phyloP scores from a whole-genome alignment of 1,284 basidiomycete species.

The Stereum hirsutum region DNA sequence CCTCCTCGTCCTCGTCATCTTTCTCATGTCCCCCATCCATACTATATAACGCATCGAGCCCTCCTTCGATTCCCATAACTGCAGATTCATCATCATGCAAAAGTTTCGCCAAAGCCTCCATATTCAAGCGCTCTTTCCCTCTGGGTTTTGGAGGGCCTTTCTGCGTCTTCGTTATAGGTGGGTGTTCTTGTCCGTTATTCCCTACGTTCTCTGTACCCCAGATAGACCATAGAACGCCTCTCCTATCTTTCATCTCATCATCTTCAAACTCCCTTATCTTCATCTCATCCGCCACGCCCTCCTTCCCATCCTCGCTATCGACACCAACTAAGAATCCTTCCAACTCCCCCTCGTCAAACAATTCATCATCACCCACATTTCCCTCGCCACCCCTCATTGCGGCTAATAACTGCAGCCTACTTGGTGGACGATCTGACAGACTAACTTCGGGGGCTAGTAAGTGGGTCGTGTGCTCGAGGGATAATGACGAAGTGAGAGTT shows the following conservation, averaged over 20 bases:
- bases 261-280: conserved; percentile 6
- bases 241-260: conserved; percentile 10
- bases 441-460: conserved; percentile 39
- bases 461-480: conserved; percentile 26
- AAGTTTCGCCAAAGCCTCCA: too few species aligned
- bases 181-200: too few species aligned
- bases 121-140: too few species aligned
- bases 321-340: conserved; percentile 30
- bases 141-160: too few species aligned
- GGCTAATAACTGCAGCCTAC: conserved; percentile 53
- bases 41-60: too few species aligned
- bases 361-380: conserved; percentile 31
- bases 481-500: conserved; percentile 11
- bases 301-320: conserved; percentile 10
- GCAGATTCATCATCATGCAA: too few species aligned
- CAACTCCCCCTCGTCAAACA: conserved; percentile 33
- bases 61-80: too few species aligned
- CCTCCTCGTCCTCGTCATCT: too few species aligned
- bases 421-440: conserved; percentile 28
- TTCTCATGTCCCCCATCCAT: too few species aligned
- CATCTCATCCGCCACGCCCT: conserved; percentile 1
- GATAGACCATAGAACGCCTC: conserved; percentile 9
- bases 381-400: conserved; percentile 39
- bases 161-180: too few species aligned
- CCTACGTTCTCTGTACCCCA: too few species aligned